A percentile compares a stretch with the other conserved stretches of the same genome.
Evolutionary conservation across 1,284 basidiomycete genomes (phyloP).

Genomic region (Erythrobasidium hasegawianum): DNA sequence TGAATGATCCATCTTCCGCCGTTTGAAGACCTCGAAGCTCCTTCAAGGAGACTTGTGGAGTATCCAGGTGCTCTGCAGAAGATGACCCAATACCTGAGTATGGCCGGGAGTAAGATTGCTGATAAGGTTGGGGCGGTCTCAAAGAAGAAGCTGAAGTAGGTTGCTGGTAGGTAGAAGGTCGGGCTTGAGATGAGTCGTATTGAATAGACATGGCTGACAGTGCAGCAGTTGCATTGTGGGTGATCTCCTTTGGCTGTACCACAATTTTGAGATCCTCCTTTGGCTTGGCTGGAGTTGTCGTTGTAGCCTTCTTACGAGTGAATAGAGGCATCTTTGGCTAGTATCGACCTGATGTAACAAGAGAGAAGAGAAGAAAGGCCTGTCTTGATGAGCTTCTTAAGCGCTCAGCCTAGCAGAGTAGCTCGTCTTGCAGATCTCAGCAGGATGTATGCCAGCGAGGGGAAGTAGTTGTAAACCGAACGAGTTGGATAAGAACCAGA

Average conservation of each 20-base stretch:
- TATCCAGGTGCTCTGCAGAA: background rate
- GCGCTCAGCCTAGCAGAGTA: background rate
- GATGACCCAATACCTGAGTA: no score
- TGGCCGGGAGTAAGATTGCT: background rate
- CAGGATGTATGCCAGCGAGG: background rate
- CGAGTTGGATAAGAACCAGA: background rate
- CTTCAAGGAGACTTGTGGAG: background rate
- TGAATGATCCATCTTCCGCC: constrained; percentile 1
- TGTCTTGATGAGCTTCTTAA: background rate
- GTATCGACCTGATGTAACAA: background rate
- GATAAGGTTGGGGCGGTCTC: background rate
- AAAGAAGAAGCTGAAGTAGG: constrained; percentile 8
- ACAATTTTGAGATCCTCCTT: constrained; percentile 15
- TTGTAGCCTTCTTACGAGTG: constrained; percentile 27
- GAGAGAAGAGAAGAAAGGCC: background rate
- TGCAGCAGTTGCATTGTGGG: background rate
- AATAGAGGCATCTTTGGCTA: constrained; percentile 15
- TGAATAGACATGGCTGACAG: constrained; percentile 34
- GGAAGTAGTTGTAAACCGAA: background rate
- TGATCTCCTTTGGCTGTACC: background rate
- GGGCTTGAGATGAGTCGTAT: constrained; percentile 21
- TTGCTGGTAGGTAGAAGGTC: constrained; percentile 26
- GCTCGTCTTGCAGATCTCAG: background rate
- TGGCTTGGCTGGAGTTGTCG: background rate
- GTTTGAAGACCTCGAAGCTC: background rate